A percentile compares a stretch with the other conserved stretches of the same genome.
Conservation (phyloP, 768 basidiomycete genomes). For the Pilatotrama ljubarskyi region DNA sequence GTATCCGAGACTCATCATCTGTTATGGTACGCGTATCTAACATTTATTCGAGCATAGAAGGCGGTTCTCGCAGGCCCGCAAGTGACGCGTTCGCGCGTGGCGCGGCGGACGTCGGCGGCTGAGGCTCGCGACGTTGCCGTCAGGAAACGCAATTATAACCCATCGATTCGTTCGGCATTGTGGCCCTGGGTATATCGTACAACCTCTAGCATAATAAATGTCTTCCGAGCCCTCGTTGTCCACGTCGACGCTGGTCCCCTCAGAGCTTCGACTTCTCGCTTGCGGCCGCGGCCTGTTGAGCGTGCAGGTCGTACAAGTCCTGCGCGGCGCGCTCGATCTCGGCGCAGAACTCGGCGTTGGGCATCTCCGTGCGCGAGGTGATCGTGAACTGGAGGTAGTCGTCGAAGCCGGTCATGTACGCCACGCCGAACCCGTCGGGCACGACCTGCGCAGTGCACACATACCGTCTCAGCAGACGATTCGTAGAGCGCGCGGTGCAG, state of each 20-base stretch:
- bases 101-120: neutral
- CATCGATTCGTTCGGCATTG: no score
- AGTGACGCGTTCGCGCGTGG: neutral
- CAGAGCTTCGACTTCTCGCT: constrained; percentile 14
- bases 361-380: constrained; percentile 85
- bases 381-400: constrained; percentile 85
- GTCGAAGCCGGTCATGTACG: constrained; percentile 80
- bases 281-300: neutral
- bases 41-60: constrained; percentile 24
- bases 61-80: neutral
- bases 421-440: constrained; percentile 90
- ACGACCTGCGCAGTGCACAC: constrained; percentile 75
- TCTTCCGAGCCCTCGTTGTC: neutral
- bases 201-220: neutral
- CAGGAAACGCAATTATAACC: no score
- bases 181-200: no score
- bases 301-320: constrained; percentile 64
- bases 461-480: no score
- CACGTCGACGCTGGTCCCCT: neutral
- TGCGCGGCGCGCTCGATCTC: constrained; percentile 66
- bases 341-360: constrained; percentile 67
- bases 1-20: constrained; percentile 26
- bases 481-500: no score
- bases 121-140: no score
- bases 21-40: constrained; percentile 27